Evolutionary conservation across 345 rosid genomes (phyloP), one percentile per base, ranked within the genome.

Genomic region (Populus ilicifolia): DNA sequence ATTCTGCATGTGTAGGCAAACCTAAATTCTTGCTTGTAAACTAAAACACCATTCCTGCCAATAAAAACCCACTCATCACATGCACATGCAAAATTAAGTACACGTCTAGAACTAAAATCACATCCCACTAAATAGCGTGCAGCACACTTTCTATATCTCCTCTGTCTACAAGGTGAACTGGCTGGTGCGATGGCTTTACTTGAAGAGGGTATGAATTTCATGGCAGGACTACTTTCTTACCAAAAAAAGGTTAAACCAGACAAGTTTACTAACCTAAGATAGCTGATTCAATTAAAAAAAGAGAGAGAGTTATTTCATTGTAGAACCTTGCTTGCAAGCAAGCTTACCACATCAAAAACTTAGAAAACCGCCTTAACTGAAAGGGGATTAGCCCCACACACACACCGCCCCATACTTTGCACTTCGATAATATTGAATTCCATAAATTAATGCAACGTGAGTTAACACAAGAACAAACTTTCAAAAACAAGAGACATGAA

Each of bases 401-500:
- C 6, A 23, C 65, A 76, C 5, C 11, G 29, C 65, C 25, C 20
- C 21, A 20, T 21, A 75, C 21, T 20, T 65, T 14, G 18, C 50
- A 3, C 52, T 65, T 67, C 70, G 21, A 56, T 56, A 17, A 36
- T 69, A 54, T 33, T 27, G 5, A 27, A 30, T 65, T 18, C 48
- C n/a, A 36, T 27, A 67, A 1, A 54, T 52, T 23, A 72, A 66
- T 30, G 39, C 73, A 30, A 16, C 18, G 6, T 36, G 11, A 6
- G 29, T 17, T 17, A 56, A 35, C 30, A 66, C 16, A 65, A 29
- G 39, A 68, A 36, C 72, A 75, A 43, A n/a, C 10, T 72, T 20
- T 66, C 65, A 39, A 69, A 67, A 75, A 48, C 54, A 63, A 63
- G 75, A 70, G 20, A 33, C 69, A 13, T 66, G 36, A 81, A 35